Base-by-base conservation (phyloP, 257 asterid genomes). In the Galeopsis tetrahit region DNA sequence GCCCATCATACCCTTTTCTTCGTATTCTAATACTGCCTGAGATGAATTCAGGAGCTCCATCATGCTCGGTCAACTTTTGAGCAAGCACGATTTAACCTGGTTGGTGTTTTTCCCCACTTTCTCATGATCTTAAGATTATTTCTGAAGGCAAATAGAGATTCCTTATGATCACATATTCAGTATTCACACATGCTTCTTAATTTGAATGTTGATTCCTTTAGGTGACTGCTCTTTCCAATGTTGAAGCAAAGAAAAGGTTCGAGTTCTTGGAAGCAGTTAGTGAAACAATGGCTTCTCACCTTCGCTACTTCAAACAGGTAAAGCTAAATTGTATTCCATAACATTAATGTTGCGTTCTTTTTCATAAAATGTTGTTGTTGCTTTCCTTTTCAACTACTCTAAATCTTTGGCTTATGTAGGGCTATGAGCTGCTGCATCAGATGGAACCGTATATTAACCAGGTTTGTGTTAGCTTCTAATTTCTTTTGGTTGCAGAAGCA, bases 401-500 rank as follows among this genome's bases (percentile, higher is more conserved):
- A 33, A 61, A 59, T 49, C 4, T 79, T 79, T 78, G 63, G 71
- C 49, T 78, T 46, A 28, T 88, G 71, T 66, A 94, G 97, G 99
- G 99, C 9, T 95, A 92, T 78, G 99, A 95, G 84, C 86, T 95
- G 80, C 82, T 95, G 88, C 98, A 92, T 86, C 99, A 92, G 83
- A 95, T 95, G 99, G 99, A 95, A 81, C 98, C 99, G 6, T 95
- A 95, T 78, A 92, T 95, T 68, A 95, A 90, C 79, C 99, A 90
- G 98, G 99, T 95, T 62, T 53, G 79, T 74, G 63, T 66, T 81
- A 3, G 17, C 40, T 51, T 79, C 36, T 61, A 11, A 64, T 42
- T 79, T 59, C 70, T 63, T 38, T 48, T 66, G 69, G 66, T 66
- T 73, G 61, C 28, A 49, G 74, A 75, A 40, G 73, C 36, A 33